These are phyloP conservation scores for Clavariopsis aquatica DNA, from an alignment of 495 filamentous ascomycete genomes.

Conservation along the genomic window DNA sequence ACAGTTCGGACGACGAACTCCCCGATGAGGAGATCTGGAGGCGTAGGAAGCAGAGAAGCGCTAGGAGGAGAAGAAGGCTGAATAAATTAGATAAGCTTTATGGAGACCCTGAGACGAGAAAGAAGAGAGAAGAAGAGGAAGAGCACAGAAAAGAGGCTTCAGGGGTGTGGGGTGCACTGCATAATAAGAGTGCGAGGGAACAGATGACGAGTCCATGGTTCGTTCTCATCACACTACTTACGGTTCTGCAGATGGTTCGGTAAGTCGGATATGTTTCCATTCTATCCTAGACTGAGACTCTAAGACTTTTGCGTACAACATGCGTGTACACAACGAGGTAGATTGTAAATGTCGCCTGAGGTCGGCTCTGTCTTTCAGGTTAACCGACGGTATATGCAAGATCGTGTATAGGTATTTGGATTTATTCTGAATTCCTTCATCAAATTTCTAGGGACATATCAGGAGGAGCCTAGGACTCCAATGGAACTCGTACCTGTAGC, in stretches of 20 bases:
- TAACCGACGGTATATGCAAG: no score
- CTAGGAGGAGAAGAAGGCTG: slow-evolving; percentile 64
- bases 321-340: not conserved
- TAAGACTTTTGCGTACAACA: not conserved
- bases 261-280: not conserved
- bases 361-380: no score
- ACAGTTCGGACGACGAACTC: slow-evolving; percentile 49
- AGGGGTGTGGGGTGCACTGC: slow-evolving; percentile 82
- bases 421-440: no score
- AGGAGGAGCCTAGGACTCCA: no score
- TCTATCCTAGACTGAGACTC: not conserved
- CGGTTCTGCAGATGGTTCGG: slow-evolving; percentile 82
- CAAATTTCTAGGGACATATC: no score
- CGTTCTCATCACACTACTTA: slow-evolving; percentile 79
- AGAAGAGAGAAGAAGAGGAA: slow-evolving; percentile 55
- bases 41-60: slow-evolving; percentile 55
- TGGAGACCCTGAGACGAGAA: slow-evolving; percentile 56
- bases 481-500: not conserved
- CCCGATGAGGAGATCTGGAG: slow-evolving; percentile 32
- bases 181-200: slow-evolving; percentile 65
- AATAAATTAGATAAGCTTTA: slow-evolving; percentile 72
- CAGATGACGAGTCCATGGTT: slow-evolving; percentile 89
- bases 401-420: no score
- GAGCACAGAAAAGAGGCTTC: slow-evolving; percentile 62
- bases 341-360: no score